Base-by-base conservation (phyloP, 257 asterid genomes). In the Echites panduratus region DNA sequence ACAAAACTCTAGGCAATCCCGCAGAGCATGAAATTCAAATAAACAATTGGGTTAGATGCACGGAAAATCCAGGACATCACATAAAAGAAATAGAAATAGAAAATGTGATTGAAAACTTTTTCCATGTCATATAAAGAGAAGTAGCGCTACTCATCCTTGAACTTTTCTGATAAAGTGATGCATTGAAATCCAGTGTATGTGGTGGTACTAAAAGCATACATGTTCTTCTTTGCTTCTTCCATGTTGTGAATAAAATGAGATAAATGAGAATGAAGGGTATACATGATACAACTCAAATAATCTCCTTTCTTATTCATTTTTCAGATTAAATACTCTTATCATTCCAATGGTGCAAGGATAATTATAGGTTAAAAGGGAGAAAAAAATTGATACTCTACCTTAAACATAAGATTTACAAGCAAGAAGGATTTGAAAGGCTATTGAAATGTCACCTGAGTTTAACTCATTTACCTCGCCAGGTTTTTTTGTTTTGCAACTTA, bases 141-240 rank as follows among this genome's bases (percentile, higher is more conserved):
- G n/a, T 19, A 35, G 17, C 0, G 48, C n/a, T 29, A 58, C 81
- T 77, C 83, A 92, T 97, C 99, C 84, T 95, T 95, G 75, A 95
- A 92, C n/a, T n/a, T n/a, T n/a, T n/a, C n/a, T n/a, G n/a, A n/a
- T n/a, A n/a, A n/a, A n/a, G n/a, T n/a, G n/a, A n/a, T n/a, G n/a
- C n/a, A n/a, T n/a, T n/a, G n/a, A n/a, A n/a, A n/a, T n/a, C n/a
- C n/a, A n/a, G n/a, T n/a, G n/a, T n/a, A n/a, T n/a, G n/a, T n/a
- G n/a, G n/a, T n/a, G n/a, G n/a, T n/a, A n/a, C n/a, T n/a, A n/a
- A n/a, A n/a, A n/a, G n/a, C n/a, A n/a, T n/a, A n/a, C n/a, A n/a
- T n/a, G n/a, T n/a, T n/a, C n/a, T 95, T 90, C 90, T 87, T 92
- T 43, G 99, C 99, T 81, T 95, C 99, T 86, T 95, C 99, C 92